Evolutionary conservation across 768 basidiomycete genomes (phyloP), one percentile per base, ranked within the genome.

Genomic region (Paxillus ammoniavirescens): DNA sequence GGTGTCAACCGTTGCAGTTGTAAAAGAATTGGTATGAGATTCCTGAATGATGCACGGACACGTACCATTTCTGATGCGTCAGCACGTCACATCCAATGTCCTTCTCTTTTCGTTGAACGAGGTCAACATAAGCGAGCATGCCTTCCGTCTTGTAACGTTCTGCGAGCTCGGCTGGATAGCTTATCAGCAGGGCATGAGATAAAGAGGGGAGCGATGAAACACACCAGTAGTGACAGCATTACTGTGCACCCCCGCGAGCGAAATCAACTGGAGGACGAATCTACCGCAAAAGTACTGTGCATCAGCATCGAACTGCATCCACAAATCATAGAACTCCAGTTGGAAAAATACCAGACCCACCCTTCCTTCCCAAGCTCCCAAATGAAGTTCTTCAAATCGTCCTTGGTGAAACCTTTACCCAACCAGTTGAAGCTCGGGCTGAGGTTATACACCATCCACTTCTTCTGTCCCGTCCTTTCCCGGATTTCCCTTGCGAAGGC

Each of bases 381-480:
- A 42, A 93, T 75, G 64, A 95, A 95, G 68, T 80, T 82, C 78
- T 89, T 93, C 61, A 96, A 68, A 57, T 86, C 87, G 5, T 77
- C 73, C 58, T 91, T 82, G 42, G 80, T 80, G 70, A 89, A 95
- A 13, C 92, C 92, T 61, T 87, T 84, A 23, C 77, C 79, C n/a
- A 82, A 74, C 93, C 93, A 96, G 68, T 95, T 93, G 76, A 96
- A 96, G 64, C 91, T 92, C 5, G 93, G 94, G 62, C 91, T 93
- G 53, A 97, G 73, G 67, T 96, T 97, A 67, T 95, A 97, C 18
- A 96, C 93, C 60, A 97, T 82, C 84, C 83, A 86, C 63, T 86
- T 91, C 57, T 53, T 53, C 49, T 59, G 48, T 38, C 93, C 91
- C 63, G 82, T 81, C 64, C 77, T 77, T 57, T 81, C 81, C 49